Base-by-base conservation (phyloP, 164 flowering plant species). In the Amborella trichopoda region DNA sequence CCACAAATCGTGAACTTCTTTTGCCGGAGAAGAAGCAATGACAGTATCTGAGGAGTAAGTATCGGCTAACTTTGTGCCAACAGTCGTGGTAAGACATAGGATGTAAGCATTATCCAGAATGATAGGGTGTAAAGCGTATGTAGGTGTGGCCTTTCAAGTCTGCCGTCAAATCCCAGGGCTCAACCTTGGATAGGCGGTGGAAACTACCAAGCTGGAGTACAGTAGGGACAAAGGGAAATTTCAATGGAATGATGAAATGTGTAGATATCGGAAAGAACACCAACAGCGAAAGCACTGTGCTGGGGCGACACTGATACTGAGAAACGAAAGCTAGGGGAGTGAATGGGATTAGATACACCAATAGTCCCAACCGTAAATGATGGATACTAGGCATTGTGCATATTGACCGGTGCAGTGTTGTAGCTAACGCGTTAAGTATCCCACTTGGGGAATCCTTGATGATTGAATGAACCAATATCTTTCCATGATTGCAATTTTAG, bases 61-160 rank as follows among this genome's bases (percentile, higher is more conserved):
- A 45, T 53, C 58, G 47, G 53, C 47, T 48, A 55, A 48, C 47
- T 39, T 30, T 48, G 53, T 55, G 53, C 33, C 53, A 48, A 33
- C 53, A 48, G 25, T 20, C 27, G 32, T 23, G 47, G 30, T 45
- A 43, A 44, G 21, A 44, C 18, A 32, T 19, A 37, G 5, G 41
- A 37, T 14, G 41, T 20, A 37, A 37, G 41, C 41, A 37, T 37
- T 37, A 37, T 37, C 41, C 41, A n/a, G 16, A 5, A 37, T 37
- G 16, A 37, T 5, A 13, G 41, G 17, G 41, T 20, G 16, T 37
- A 37, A 6, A 37, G 18, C n/a, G 41, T 37, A 5, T 37, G 41
- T 37, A 37, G 41, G 41, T 37, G 41, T n/a, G n/a, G 41, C 41
- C 18, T 37, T 37, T 37, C 41, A 37, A 37, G 41, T 37, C 41